phyloP scores from a whole-genome alignment of 2,329 filamentous ascomycete species.

The Xylogone sp. region DNA sequence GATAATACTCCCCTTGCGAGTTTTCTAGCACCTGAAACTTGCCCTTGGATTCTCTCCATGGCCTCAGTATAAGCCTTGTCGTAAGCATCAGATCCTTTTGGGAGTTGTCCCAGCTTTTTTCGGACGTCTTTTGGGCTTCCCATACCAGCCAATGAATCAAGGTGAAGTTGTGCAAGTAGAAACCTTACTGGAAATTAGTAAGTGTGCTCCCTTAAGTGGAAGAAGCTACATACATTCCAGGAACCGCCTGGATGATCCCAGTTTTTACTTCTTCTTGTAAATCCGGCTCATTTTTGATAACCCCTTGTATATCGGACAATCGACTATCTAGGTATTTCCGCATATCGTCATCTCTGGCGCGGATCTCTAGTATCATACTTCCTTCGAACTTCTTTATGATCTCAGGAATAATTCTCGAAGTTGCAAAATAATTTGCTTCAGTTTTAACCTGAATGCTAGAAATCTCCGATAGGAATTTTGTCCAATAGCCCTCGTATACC shows the following conservation, averaged over 20 bases:
- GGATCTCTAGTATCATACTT: constrained; percentile 21
- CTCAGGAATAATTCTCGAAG: constrained; percentile 26
- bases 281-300: constrained; percentile 1
- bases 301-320: constrained; percentile 15
- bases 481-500: constrained; percentile 4
- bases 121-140: constrained; percentile 28
- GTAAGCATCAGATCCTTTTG: constrained; percentile 18
- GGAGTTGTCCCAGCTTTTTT: constrained; percentile 28
- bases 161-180: constrained; percentile 30
- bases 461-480: constrained; percentile 24
- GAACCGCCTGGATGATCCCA: constrained; percentile 15
- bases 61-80: constrained; percentile 36
- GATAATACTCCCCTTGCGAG: constrained; percentile 29
- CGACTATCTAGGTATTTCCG: constrained; percentile 20
- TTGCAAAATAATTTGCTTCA: constrained; percentile 24
- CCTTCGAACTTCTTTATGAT: constrained; percentile 17
- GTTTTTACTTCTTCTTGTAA: constrained; percentile 18
- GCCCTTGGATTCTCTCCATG: constrained; percentile 37
- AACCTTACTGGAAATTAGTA: constrained; percentile 8
- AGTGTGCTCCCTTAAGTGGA: not conserved
- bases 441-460: constrained; percentile 13
- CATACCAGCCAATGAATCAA: constrained; percentile 29
- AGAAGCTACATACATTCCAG: constrained; percentile 27
- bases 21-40: constrained; percentile 23
- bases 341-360: constrained; percentile 26